Evolutionary conservation across 2,329 filamentous ascomycete genomes (phyloP), one percentile per base, ranked within the genome.

Genomic region (Metarhizium robertsii): DNA sequence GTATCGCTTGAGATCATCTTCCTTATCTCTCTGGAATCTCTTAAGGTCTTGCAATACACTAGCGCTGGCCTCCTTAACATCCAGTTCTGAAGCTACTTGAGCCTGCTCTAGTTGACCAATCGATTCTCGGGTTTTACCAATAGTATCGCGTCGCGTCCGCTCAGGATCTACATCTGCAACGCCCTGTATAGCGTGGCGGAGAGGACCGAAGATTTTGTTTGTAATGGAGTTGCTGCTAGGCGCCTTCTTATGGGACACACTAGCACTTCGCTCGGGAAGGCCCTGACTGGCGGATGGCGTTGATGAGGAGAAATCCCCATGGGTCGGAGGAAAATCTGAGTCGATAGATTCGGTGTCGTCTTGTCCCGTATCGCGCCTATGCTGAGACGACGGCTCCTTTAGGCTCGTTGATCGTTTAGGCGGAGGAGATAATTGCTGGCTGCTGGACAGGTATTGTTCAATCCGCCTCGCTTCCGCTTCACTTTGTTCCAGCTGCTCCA

Each of bases 101-200:
- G 94, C 94, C 75, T 95, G 90, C 71, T 97, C 92, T 53, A 99
- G 79, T 75, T 96, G 81, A 49, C 73, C 80, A 59, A 99, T 84
- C 56, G 85, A 89, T 72, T 99, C 94, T 61, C 87, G 85, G 1
- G 94, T 99, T 78, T 96, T 97, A 43, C 92, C 92, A 62, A 99
- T 96, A 60, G 90, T 87, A 69, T 99, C 94, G 54, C 94, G 82
- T 53, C 94, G 81, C 47, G 92, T 96, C 60, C 92, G 81, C 73
- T 99, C 94, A 0, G 94, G 94, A 67, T 99, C 94, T 46, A 95
- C 90, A 68, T 99, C 94, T 1, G 94, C 92, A 64, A 97, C 92
- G 4, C 94, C 94, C 66, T 97, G 90, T 38, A 97, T 90, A 0
- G 94, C 94, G 72, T 99, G 92, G 55, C 90, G 95, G 59, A 99